Evolutionary conservation across 1,284 basidiomycete species (phyloP).

Genomic region (Coniophora puteana): DNA sequence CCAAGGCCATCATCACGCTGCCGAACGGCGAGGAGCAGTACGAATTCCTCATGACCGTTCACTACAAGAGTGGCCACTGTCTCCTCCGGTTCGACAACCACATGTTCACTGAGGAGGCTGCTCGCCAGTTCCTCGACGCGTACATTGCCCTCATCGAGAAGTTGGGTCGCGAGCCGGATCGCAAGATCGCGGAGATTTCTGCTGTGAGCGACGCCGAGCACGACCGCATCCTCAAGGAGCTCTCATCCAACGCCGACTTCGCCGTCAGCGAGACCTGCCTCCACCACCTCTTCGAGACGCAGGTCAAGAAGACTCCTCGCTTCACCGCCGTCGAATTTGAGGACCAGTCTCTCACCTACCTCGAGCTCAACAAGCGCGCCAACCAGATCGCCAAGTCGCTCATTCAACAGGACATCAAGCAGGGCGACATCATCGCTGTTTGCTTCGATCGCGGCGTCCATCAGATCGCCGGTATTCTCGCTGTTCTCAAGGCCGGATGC

Average conservation of each 20-base stretch:
- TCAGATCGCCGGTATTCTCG: conserved; percentile 27
- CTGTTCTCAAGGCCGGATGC: conserved; percentile 29
- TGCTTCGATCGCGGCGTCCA: conserved; percentile 25
- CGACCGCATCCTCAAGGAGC: conserved; percentile 20
- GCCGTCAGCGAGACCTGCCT: conserved; percentile 16
- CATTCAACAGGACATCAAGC: conserved; percentile 18
- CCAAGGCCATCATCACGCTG: conserved; percentile 15
- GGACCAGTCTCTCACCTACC: conserved; percentile 20
- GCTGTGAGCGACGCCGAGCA: conserved; percentile 20
- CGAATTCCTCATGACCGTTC: conserved; percentile 25
- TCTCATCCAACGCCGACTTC: conserved; percentile 17
- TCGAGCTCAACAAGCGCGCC: conserved; percentile 20
- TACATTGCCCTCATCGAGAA: conserved; percentile 24
- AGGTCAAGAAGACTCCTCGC: conserved; percentile 17
- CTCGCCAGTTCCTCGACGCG: conserved; percentile 25
- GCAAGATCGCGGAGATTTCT: conserved; percentile 22
- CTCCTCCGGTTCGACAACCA: conserved; percentile 26
- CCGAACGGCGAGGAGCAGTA: conserved; percentile 27
- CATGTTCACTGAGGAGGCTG: conserved; percentile 22
- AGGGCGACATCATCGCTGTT: conserved; percentile 23
- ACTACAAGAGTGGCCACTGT: conserved; percentile 19
- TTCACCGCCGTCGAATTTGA: conserved; percentile 24
- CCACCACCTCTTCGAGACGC: conserved; percentile 22
- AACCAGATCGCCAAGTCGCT: conserved; percentile 24
- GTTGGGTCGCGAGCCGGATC: conserved; percentile 15